Base-by-base conservation (phyloP, 2,329 filamentous ascomycete species). In the Endothia cerciana region DNA sequence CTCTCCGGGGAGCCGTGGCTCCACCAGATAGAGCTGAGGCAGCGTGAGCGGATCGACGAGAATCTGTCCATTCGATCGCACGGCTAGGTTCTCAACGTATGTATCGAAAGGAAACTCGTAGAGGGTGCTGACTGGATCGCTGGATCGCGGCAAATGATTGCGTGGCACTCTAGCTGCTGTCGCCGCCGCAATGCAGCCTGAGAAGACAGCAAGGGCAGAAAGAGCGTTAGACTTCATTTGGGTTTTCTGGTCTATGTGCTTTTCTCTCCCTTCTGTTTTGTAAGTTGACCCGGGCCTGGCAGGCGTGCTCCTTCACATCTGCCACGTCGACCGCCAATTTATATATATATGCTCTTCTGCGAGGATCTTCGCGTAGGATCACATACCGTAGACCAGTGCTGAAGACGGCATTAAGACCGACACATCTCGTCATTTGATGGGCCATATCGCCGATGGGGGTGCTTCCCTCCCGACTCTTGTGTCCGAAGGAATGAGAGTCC, bases 1-100 rank as follows among this genome's bases (percentile, higher is more conserved):
- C 15, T 67, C 60, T 11, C 69, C 67, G 22, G 30, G 62, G 15
- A 59, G 62, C 11, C 51, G 51, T 1, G 77, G 77, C 60, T 78
- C 69, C 43, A 80, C 68, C 36, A 76, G 70, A 66, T 73, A 73
- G 3, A 80, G 67, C 60, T 76, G 72, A 8, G 77, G 72, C 25
- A 61, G 58, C 49, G 73, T 72, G 11, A 79, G 64, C 4, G 74
- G 66, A 17, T 72, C 69, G n/a, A 76, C 72, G 38, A 80, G 72
- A n/a, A 80, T 68, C 33, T 76, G 71, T 17, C 76, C 76, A 56
- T 78, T 78, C n/a, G 71, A 60, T 25, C 74, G 76, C 3, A 77
- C 65, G 10, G 73, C 75, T 30, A 80, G 70, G 62, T 80, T 80
- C 66, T 80, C 79, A 41, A 60, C 65, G 60, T 63, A 67, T 15